These are phyloP conservation scores for Pseudocercospora musae DNA, from an alignment of 2,329 filamentous ascomycete species.

Conservation along the genomic window DNA sequence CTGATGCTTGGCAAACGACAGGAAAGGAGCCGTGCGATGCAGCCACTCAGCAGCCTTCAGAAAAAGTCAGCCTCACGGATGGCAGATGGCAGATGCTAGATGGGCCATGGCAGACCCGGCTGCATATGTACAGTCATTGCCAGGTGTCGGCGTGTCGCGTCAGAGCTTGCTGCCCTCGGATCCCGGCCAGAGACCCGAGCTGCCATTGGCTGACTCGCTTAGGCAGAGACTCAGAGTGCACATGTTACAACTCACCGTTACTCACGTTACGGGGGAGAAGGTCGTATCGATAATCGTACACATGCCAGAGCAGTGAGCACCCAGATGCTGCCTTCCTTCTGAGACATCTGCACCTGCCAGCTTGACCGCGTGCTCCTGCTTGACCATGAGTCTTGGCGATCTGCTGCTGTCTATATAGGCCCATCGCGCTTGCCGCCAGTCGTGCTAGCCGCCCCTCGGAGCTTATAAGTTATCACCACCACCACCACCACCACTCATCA, in stretches of 20 bases:
- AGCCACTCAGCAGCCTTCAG: too few species aligned
- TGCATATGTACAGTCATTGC: too few species aligned
- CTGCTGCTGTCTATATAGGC: neutral
- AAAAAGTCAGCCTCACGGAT: neutral
- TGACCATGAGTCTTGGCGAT: neutral
- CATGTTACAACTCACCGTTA: too few species aligned
- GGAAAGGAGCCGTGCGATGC: neutral
- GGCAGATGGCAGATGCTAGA: too few species aligned
- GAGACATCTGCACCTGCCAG: neutral
- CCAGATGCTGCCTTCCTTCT: too few species aligned
- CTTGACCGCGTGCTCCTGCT: neutral
- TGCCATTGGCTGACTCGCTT: slow-evolving; percentile 2
- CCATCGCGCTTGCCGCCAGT: neutral
- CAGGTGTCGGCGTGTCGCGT: too few species aligned
- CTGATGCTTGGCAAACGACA: neutral
- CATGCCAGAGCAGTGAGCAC: too few species aligned
- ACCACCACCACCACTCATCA: too few species aligned
- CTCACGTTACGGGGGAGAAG: too few species aligned
- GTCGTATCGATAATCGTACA: too few species aligned
- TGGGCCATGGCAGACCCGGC: too few species aligned
- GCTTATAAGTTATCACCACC: too few species aligned
- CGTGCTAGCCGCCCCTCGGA: neutral
- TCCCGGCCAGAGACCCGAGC: neutral
- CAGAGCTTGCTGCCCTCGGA: neutral
- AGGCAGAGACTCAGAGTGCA: neutral